Evolutionary conservation across 495 filamentous ascomycete genomes (phyloP).

Genomic region (Penicillium crystallinum): DNA sequence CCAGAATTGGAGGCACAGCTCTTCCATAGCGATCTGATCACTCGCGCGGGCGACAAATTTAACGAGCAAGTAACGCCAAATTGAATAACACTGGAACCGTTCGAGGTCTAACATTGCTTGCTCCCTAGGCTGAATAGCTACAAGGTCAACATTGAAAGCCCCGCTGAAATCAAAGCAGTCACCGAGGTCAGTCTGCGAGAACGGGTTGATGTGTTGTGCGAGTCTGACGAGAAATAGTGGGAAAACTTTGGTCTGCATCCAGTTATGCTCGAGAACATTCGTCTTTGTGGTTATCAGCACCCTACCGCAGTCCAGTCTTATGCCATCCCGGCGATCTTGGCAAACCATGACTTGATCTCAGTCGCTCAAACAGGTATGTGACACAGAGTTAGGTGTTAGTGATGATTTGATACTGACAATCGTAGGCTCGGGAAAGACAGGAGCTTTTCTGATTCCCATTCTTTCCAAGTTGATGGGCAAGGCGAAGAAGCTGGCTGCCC

Average conservation of each 20-base stretch:
- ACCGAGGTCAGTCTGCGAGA: constrained; percentile 13
- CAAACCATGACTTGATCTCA: constrained; percentile 73
- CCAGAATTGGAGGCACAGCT: constrained; percentile 65
- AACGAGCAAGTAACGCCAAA: constrained; percentile 28
- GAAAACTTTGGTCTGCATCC: constrained; percentile 81
- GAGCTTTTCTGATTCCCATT: constrained; percentile 84
- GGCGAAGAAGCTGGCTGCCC: constrained; percentile 72
- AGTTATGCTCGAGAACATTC: constrained; percentile 69
- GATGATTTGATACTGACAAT: neutral
- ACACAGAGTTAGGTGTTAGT: neutral
- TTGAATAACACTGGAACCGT: neutral
- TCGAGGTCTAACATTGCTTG: neutral
- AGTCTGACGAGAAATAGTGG: constrained; percentile 41
- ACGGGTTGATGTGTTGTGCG: constrained; percentile 38
- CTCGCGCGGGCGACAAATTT: constrained; percentile 38
- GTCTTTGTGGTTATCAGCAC: constrained; percentile 55
- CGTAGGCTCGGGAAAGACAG: constrained; percentile 92
- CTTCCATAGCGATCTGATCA: constrained; percentile 52
- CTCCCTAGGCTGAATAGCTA: neutral
- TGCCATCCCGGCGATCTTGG: constrained; percentile 67
- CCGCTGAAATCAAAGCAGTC: constrained; percentile 27
- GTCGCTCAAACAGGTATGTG: constrained; percentile 86
- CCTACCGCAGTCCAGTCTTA: constrained; percentile 89
- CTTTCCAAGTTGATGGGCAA: constrained; percentile 92
- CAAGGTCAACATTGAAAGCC: constrained; percentile 10